Conservation (phyloP, 2,329 filamentous ascomycete species). For the Phaeoacremonium minimum region DNA sequence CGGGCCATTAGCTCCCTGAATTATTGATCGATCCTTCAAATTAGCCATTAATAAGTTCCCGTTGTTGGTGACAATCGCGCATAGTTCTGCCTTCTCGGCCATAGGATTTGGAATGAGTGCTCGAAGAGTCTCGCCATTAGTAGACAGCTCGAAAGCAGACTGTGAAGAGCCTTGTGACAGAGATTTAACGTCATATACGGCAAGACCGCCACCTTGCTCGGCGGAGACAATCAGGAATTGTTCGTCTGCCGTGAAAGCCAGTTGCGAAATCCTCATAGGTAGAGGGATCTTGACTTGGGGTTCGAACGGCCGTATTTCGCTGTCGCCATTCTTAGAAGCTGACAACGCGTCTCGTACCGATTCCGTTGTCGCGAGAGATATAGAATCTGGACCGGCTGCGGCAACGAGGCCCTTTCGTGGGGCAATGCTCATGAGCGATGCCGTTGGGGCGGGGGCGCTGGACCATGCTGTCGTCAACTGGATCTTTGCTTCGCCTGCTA, state of each 20-base stretch:
- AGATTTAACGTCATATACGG: conserved; percentile 72
- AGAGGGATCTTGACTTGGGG: conserved; percentile 71
- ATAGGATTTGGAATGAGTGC: conserved; percentile 78
- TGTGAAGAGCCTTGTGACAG: conserved; percentile 64
- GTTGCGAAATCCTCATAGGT: conserved; percentile 74
- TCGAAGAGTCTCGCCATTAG: conserved; percentile 70
- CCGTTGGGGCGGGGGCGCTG: conserved; percentile 66
- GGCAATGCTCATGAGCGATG: conserved; percentile 81
- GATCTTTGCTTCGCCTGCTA: conserved; percentile 78
- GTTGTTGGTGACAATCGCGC: conserved; percentile 74
- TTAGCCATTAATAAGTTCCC: conserved; percentile 84
- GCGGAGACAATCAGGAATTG: conserved; percentile 78
- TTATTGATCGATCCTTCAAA: conserved; percentile 60
- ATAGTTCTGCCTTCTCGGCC: conserved; percentile 65
- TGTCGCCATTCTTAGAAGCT: conserved; percentile 51
- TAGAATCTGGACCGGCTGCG: conserved; percentile 76
- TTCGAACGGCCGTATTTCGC: conserved; percentile 64
- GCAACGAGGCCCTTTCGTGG: conserved; percentile 77
- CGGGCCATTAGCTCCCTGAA: conserved; percentile 53
- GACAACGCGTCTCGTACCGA: conserved; percentile 73
- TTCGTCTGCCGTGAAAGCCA: conserved; percentile 89
- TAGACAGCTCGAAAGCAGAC: conserved; percentile 70
- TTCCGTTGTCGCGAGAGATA: conserved; percentile 74
- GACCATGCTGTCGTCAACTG: conserved; percentile 79
- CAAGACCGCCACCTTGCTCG: conserved; percentile 74